Conservation (phyloP, 2,329 filamentous ascomycete species). For the Xylariaceae sp. region DNA sequence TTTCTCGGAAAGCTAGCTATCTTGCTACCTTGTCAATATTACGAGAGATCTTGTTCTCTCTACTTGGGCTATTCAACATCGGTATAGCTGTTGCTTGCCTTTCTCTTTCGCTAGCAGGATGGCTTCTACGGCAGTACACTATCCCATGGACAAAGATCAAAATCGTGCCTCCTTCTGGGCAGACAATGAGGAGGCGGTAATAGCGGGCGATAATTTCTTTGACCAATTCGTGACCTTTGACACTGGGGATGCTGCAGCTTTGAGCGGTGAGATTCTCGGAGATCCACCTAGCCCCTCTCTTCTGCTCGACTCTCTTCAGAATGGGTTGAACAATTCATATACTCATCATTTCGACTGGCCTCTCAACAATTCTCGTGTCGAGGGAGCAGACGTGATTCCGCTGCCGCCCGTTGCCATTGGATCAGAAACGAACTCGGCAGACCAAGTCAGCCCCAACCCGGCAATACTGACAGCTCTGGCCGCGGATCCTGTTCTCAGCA, state of each 20-base stretch:
- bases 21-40: slow-evolving; percentile 16
- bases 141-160: slow-evolving; percentile 33
- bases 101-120: slow-evolving; percentile 24
- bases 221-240: slow-evolving; percentile 36
- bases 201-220: slow-evolving; percentile 33
- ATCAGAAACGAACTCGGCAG: slow-evolving; percentile 6
- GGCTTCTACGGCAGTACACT: slow-evolving; percentile 32
- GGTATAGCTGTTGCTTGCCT: slow-evolving; percentile 18
- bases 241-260: slow-evolving; percentile 23
- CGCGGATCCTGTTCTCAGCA: slow-evolving; percentile 30
- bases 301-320: slow-evolving; percentile 30
- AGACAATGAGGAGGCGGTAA: slow-evolving; percentile 30
- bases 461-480: slow-evolving; percentile 19
- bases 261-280: slow-evolving; percentile 23
- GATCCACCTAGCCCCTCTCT: slow-evolving; percentile 34
- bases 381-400: slow-evolving; percentile 14
- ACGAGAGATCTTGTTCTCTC: slow-evolving; percentile 15
- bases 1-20: slow-evolving; percentile 18
- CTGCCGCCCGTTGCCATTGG: slow-evolving; percentile 13
- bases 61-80: slow-evolving; percentile 12
- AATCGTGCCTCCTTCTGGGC: slow-evolving; percentile 28
- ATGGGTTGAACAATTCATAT: slow-evolving; percentile 20
- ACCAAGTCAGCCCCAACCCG: slow-evolving; percentile 17
- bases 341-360: slow-evolving; percentile 23
- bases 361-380: slow-evolving; percentile 14